Evolutionary conservation across 1,284 basidiomycete genomes (phyloP), one percentile per base, ranked within the genome.

Genomic region (Moesziomyces globuligerus): DNA sequence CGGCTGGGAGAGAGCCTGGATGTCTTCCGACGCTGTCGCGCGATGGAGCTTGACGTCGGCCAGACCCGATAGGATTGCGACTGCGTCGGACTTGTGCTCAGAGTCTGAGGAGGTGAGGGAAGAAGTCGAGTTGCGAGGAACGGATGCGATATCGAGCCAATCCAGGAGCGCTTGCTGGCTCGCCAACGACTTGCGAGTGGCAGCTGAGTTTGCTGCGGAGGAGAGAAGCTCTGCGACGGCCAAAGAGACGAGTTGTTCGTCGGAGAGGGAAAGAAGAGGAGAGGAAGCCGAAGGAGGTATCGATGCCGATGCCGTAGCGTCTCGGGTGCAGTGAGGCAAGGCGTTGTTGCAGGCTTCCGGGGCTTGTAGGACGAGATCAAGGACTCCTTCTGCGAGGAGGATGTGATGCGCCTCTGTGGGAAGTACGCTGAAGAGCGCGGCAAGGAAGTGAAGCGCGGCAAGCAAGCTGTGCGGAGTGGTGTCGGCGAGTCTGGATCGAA

Each of bases 151-250:
- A 36, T 70, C 67, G 39, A 70, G 53, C 67, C 67, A 70, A 21
- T 70, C 67, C 9, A 70, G 53, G n/a, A 65, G 41, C 4, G 51
- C 56, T 39, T 70, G 67, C 29, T 70, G 67, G 1, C 28, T 40
- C 17, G 56, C 50, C n/a, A 70, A 56, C 20, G 51, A 49, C 42
- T 61, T 68, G 21, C 70, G 15, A 0, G 59, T 60, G 1, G 52
- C 44, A 7, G 52, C 48, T 29, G 52, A 49, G 11, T 66, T 64
- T 26, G 64, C 49, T 38, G 70, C 70, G 3, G 70, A 61, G 15
- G 48, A 56, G 24, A 72, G 24, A 10, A 72, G 56, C 42, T 68
- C 59, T 13, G 64, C 69, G 0, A 72, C 44, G 10, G 58, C 59
- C 17, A 64, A 20, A 17, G 37, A 34, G 42, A 64, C 55, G 18